These are phyloP conservation scores for Rubia occidens DNA, from an alignment of 305 asterid species.

Conservation along the genomic window DNA sequence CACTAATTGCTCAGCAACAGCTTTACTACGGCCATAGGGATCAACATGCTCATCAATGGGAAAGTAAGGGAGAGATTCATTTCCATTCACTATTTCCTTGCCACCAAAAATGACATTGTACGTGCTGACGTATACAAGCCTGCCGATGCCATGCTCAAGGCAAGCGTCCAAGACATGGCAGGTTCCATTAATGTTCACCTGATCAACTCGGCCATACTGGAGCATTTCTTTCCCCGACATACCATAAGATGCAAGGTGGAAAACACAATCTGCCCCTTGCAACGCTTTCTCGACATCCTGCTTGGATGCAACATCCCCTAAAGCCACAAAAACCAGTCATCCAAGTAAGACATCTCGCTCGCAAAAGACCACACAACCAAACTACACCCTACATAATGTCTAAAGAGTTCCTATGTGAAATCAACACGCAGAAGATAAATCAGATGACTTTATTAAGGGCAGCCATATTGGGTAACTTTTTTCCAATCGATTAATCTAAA, in stretches of 20 bases:
- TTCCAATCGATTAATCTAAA: neutral
- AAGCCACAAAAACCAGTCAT: conserved; percentile 6
- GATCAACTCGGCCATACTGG: conserved; percentile 69
- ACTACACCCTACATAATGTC: no score
- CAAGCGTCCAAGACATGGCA: conserved; percentile 79
- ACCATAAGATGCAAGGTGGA: conserved; percentile 95
- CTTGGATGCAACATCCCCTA: conserved; percentile 64
- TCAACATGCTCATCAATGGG: conserved; percentile 82
- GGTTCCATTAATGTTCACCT: conserved; percentile 74
- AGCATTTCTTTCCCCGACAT: conserved; percentile 99
- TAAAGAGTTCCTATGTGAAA: neutral
- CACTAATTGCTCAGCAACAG: conserved; percentile 83
- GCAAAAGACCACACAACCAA: neutral
- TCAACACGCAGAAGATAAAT: neutral
- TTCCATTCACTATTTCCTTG: conserved; percentile 75
- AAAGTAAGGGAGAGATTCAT: conserved; percentile 71
- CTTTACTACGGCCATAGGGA: conserved; percentile 84
- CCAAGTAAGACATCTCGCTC: neutral
- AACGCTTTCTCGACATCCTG: conserved; percentile 63
- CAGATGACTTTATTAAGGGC: neutral
- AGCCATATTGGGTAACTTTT: neutral
- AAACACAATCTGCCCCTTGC: conserved; percentile 69
- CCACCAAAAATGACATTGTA: conserved; percentile 84
- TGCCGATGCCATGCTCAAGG: conserved; percentile 48
- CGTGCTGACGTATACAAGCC: conserved; percentile 90